Evolutionary conservation across 345 rosid species (phyloP).

Genomic region (Ricinus communis): DNA sequence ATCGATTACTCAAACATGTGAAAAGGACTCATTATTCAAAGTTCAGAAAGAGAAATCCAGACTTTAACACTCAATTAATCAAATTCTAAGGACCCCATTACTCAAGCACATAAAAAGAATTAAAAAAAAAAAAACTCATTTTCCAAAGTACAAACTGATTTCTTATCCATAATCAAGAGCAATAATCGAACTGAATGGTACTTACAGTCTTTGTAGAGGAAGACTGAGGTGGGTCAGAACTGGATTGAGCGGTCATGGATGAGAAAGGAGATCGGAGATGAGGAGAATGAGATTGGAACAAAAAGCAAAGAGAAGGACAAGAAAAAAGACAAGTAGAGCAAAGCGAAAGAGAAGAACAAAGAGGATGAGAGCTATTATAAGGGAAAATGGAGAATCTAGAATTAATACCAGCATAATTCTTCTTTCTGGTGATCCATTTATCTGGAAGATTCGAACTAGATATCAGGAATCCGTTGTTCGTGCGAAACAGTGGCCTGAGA

Average conservation of each 20-base stretch:
- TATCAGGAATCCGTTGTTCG: conserved; percentile 30
- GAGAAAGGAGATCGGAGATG: conserved; percentile 32
- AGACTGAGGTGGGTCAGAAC: conserved; percentile 31
- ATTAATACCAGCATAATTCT: conserved; percentile 27
- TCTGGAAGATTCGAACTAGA: conserved; percentile 8
- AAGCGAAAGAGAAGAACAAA: conserved; percentile 42
- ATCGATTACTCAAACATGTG: too few species aligned
- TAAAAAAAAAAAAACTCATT: too few species aligned
- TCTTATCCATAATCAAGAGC: not conserved
- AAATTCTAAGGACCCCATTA: not conserved
- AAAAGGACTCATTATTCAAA: too few species aligned
- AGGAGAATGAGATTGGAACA: conserved; percentile 43
- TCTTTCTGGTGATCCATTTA: conserved; percentile 1
- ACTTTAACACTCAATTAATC: not conserved
- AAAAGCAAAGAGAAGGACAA: conserved; percentile 44
- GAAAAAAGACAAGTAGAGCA: conserved; percentile 32
- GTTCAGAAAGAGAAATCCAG: too few species aligned
- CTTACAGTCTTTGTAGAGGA: conserved; percentile 52
- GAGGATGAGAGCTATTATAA: conserved; percentile 35
- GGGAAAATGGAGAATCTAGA: conserved; percentile 45
- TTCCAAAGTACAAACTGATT: not conserved
- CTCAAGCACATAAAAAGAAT: too few species aligned
- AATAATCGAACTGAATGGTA: not conserved
- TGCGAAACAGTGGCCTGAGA: conserved; percentile 11
- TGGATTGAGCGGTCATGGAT: conserved; percentile 44